Percentiles rank a stretch among this genome's conserved stretches.
Conservation (phyloP, 192 early-diverging fungal species). For the Coemansia sp. region DNA sequence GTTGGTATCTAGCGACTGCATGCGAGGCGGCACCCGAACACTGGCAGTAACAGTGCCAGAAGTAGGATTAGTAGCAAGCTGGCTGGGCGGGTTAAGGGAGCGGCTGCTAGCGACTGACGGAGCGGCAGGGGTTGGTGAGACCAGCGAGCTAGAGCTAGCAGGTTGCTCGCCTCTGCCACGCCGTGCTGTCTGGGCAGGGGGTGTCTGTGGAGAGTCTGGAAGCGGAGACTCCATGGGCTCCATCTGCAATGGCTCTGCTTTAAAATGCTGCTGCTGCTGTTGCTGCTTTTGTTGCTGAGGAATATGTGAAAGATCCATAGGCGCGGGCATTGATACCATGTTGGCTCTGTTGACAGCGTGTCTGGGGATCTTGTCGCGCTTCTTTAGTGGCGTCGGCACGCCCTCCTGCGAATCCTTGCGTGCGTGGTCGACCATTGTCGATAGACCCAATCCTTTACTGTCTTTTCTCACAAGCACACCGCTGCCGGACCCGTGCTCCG, state of each 20-base stretch:
- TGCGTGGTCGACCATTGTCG: not conserved
- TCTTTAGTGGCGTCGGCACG: slow-evolving; percentile 21
- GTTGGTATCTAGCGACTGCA: no score
- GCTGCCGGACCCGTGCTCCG: not conserved
- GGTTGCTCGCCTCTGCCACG: not conserved
- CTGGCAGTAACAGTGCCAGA: slow-evolving; percentile 24
- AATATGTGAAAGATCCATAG: no score
- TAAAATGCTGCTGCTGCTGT: no score
- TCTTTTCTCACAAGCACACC: not conserved
- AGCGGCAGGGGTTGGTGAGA: no score
- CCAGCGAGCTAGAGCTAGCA: no score
- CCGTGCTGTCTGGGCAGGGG: slow-evolving; percentile 3
- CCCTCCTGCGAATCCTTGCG: not conserved
- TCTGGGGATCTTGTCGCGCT: slow-evolving; percentile 34
- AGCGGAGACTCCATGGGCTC: slow-evolving; percentile 19
- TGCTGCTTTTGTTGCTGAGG: no score
- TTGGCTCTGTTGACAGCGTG: slow-evolving; percentile 2
- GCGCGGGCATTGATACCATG: not conserved
- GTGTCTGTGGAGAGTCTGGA: slow-evolving; percentile 23
- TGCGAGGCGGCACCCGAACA: no score
- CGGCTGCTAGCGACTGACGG: not conserved
- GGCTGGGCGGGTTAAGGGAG: not conserved
- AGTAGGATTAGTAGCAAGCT: no score
- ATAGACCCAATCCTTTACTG: no score
- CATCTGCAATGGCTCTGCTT: slow-evolving; percentile 20